Evolutionary conservation across 345 rosid genomes (phyloP).

Genomic region (Gossypium mustelinum): DNA sequence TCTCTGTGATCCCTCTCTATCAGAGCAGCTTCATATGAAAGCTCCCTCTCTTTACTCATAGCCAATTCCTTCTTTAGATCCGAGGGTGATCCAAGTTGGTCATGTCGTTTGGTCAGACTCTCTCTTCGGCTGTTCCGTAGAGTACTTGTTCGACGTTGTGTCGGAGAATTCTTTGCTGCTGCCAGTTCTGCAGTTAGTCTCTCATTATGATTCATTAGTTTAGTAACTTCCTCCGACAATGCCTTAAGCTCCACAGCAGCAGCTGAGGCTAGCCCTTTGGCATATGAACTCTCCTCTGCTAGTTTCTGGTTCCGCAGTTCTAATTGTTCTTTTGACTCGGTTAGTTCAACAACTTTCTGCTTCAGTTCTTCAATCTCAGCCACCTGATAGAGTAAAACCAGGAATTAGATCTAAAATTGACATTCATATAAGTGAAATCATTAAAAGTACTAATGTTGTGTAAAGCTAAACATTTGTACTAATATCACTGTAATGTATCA

Average conservation of each 20-base stretch:
- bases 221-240: constrained; percentile 90
- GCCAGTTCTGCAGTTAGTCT: constrained; percentile 65
- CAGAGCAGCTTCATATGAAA: constrained; percentile 75
- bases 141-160: constrained; percentile 52
- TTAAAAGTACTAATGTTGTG: constrained; percentile 1
- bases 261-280: constrained; percentile 98
- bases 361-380: constrained; percentile 73
- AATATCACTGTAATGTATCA: not conserved
- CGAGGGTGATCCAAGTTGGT: constrained; percentile 50
- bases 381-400: constrained; percentile 38
- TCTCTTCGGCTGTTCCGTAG: constrained; percentile 70
- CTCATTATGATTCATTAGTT: constrained; percentile 92
- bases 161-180: constrained; percentile 52
- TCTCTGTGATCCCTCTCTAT: constrained; percentile 77
- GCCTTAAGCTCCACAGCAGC: constrained; percentile 99
- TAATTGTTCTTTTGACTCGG: constrained; percentile 64
- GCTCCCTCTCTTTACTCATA: constrained; percentile 71
- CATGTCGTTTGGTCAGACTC: constrained; percentile 47
- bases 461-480: not conserved
- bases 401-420: constrained; percentile 15
- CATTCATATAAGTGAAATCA: constrained; percentile 2
- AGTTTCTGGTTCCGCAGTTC: constrained; percentile 75
- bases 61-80: constrained; percentile 86
- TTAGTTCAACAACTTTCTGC: constrained; percentile 48
- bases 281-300: constrained; percentile 91